Percentiles rank a stretch among this genome's conserved stretches.
Evolutionary conservation across 1,284 basidiomycete genomes (phyloP).

Genomic region (Retiboletus flavoniger): DNA sequence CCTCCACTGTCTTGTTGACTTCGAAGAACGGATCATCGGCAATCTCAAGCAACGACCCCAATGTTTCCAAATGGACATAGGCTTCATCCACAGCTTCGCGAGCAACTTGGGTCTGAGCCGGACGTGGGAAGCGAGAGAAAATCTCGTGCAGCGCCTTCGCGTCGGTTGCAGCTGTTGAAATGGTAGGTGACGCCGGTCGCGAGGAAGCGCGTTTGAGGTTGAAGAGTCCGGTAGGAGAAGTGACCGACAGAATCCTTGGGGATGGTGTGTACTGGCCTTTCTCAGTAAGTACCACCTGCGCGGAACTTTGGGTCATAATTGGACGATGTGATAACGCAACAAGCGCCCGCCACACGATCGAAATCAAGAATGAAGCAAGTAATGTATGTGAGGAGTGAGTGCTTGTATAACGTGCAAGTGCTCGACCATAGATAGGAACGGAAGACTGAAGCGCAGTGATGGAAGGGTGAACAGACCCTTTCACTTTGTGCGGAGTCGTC

Average conservation of each 20-base stretch:
- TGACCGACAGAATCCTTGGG: constrained; percentile 49
- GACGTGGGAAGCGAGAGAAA: constrained; percentile 59
- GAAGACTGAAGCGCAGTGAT: constrained; percentile 54
- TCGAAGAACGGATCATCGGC: constrained; percentile 33
- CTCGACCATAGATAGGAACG: constrained; percentile 60
- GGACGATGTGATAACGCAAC: constrained; percentile 66
- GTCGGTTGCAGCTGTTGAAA: constrained; percentile 52
- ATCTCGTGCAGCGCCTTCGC: constrained; percentile 59
- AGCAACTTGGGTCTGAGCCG: constrained; percentile 54
- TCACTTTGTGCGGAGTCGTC: constrained; percentile 40
- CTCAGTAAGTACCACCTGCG: constrained; percentile 23
- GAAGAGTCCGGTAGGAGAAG: constrained; percentile 61
- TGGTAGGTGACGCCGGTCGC: constrained; percentile 59
- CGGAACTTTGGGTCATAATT: constrained; percentile 34
- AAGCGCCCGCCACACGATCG: constrained; percentile 67
- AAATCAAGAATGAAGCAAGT: constrained; percentile 69
- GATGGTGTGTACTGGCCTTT: constrained; percentile 44
- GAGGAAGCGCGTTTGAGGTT: constrained; percentile 66
- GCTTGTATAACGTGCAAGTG: constrained; percentile 55
- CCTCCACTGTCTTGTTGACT: constrained; percentile 25
- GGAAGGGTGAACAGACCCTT: constrained; percentile 53
- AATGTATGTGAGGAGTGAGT: constrained; percentile 53
- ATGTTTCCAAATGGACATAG: constrained; percentile 57
- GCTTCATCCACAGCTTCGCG: constrained; percentile 77
- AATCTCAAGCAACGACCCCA: constrained; percentile 57